phyloP scores from a whole-genome alignment of 1,284 basidiomycete genomes.

The Leccinum subatratum region DNA sequence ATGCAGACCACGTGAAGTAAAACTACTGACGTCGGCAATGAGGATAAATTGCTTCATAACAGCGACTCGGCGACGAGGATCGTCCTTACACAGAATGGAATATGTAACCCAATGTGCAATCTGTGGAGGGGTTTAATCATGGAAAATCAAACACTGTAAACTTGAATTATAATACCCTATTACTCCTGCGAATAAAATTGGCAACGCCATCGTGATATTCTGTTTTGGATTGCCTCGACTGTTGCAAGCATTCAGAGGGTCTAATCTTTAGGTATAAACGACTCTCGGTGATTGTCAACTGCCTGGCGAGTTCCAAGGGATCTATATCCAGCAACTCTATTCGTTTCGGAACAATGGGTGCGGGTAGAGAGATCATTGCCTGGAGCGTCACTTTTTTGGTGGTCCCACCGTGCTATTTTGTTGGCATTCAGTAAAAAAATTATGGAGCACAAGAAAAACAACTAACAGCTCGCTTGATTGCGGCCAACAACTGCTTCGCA shows the following conservation, averaged over 20 bases:
- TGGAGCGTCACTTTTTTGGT: slow-evolving; percentile 33
- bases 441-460: not conserved
- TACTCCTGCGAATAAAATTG: slow-evolving; percentile 69
- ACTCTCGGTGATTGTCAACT: slow-evolving; percentile 74
- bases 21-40: slow-evolving; percentile 62
- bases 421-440: slow-evolving; percentile 1
- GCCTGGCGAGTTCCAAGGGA: slow-evolving; percentile 73
- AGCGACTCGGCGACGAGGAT: slow-evolving; percentile 63
- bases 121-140: slow-evolving; percentile 27
- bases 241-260: slow-evolving; percentile 67
- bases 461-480: slow-evolving; percentile 55
- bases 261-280: slow-evolving; percentile 66
- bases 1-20: not conserved
- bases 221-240: slow-evolving; percentile 49
- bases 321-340: slow-evolving; percentile 66
- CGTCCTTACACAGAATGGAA: slow-evolving; percentile 64
- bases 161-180: slow-evolving; percentile 43
- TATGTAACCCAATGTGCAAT: slow-evolving; percentile 75
- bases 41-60: slow-evolving; percentile 75
- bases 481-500: slow-evolving; percentile 48
- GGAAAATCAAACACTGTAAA: not conserved
- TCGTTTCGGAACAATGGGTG: slow-evolving; percentile 57
- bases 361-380: slow-evolving; percentile 40
- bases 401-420: slow-evolving; percentile 39
- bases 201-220: slow-evolving; percentile 59